Evolutionary conservation across 176 grass and related monocot species (phyloP).

Genomic region (Musa itinerans): DNA sequence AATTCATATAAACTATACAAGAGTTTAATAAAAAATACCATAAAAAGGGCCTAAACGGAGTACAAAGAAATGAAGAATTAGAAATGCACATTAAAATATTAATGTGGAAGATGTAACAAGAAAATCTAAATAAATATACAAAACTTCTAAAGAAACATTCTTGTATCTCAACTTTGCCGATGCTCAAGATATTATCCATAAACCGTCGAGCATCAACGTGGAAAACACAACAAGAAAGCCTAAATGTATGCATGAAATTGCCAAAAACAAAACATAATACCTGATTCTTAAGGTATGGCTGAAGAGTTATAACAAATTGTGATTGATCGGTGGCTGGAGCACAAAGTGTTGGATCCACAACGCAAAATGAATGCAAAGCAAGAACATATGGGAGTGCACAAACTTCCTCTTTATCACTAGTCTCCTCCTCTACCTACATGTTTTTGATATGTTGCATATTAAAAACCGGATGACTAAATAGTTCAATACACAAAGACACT

Average conservation of each 20-base stretch:
- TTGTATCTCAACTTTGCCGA: no score
- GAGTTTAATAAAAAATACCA: no score
- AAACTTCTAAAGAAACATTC: no score
- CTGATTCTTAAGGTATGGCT: constrained; percentile 97
- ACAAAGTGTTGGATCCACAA: constrained; percentile 86
- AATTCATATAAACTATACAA: no score
- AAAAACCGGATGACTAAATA: not conserved
- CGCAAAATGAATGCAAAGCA: constrained; percentile 95
- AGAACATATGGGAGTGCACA: constrained; percentile 81
- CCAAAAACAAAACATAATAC: constrained; percentile 14
- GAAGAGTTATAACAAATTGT: constrained; percentile 96
- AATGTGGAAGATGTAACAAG: no score
- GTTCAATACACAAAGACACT: not conserved
- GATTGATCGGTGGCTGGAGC: constrained; percentile 85
- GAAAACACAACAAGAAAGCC: not conserved
- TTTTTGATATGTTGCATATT: constrained; percentile 2
- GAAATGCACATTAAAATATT: no score
- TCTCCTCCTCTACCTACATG: constrained; percentile 77
- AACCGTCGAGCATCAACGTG: not conserved
- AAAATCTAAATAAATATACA: no score
- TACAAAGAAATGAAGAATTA: no score
- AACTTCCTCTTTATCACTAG: constrained; percentile 59
- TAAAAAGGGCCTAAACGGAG: no score
- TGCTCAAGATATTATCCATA: not conserved
- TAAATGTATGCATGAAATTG: not conserved